Evolutionary conservation across 169 alveolate species (phyloP), one percentile per base, ranked within the genome.

Genomic region (Babesia ovis): DNA sequence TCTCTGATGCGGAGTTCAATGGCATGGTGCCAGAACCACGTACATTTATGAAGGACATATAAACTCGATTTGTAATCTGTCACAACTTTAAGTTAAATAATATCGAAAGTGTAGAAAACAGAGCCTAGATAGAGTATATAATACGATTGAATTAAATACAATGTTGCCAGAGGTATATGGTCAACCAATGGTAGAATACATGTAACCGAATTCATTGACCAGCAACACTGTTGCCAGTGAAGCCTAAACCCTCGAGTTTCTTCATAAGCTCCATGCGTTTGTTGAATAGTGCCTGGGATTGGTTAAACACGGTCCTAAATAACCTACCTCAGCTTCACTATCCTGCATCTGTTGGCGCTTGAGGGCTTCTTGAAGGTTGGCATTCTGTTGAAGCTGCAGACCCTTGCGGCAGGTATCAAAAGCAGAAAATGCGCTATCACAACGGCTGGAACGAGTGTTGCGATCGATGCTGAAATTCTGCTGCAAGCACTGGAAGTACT

Each of bases 21-120:
- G 93, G 93, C 22, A 85, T 46, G 50, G 89, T 84, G 8, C 93
- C 93, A 6, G 93, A 89, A 29, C 91, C 93, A 20, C 80, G 90
- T 23, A 89, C 91, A 27, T 89, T 84, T 43, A 80, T 89, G 90
- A 85, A 83, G 34, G 87, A 85, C 29, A 46, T 32, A 11, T 64
- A 20, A 37, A 43, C 29, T 57, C n/a, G 14, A 39, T 39, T 39
- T 39, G 14, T n/a, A n/a, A n/a, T n/a, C n/a, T n/a, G n/a, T n/a
- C n/a, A n/a, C n/a, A n/a, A n/a, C n/a, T n/a, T n/a, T n/a, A n/a
- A n/a, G n/a, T n/a, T n/a, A n/a, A n/a, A n/a, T n/a, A n/a, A n/a
- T n/a, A n/a, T n/a, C n/a, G n/a, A n/a, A n/a, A n/a, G n/a, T n/a
- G n/a, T n/a, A n/a, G n/a, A n/a, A n/a, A n/a, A n/a, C n/a, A n/a